Base-by-base conservation (phyloP, 176 grass and related monocot species). In the Urochloa ruziziensis region DNA sequence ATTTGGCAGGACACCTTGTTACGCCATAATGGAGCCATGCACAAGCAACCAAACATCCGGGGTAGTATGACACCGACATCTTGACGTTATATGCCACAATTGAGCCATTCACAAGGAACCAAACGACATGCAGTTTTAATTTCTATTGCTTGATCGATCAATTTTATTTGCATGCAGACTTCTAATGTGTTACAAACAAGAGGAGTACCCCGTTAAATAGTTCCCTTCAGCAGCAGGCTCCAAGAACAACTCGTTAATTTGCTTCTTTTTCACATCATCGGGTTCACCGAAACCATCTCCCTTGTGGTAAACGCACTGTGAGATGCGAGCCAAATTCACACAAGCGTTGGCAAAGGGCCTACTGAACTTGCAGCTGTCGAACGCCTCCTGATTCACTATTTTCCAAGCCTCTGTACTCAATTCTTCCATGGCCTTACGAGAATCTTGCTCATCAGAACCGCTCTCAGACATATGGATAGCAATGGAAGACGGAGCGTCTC, bases 401-500 rank as follows among this genome's bases (percentile, higher is more conserved):
- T 87, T 91, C 89, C 89, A 91, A 25, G 84, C 21, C 7, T 80
- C 19, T 5, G 77, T 5, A 5, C 18, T 74, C 12, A 79, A 7
- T 6, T 85, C 82, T 19, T 77, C 35, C 84, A 88, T 79, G 37
- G 71, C 82, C 27, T 61, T 13, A 4, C 65, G 86, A 21, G 82
- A 78, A 21, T 82, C 71, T 16, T 82, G 21, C 78, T 92, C 86
- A 2, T 12, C 58, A 5, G 24, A 34, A 35, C 66, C 72, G 16
- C 71, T 81, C 24, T 88, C 71, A 0, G 13, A 44, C 89, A 88
- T 85, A 40, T 88, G 83, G 42, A 86, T 65, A 54, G 78, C 60
- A 34, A 88, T 78, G 9, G 58, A 88, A 23, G 90, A 88, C 43
- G 86, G 82, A 25, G 82, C 86, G 27, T 92, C 90, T 10, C 86